Base-by-base conservation (phyloP, 495 filamentous ascomycete species). In the Daldinia grandis region DNA sequence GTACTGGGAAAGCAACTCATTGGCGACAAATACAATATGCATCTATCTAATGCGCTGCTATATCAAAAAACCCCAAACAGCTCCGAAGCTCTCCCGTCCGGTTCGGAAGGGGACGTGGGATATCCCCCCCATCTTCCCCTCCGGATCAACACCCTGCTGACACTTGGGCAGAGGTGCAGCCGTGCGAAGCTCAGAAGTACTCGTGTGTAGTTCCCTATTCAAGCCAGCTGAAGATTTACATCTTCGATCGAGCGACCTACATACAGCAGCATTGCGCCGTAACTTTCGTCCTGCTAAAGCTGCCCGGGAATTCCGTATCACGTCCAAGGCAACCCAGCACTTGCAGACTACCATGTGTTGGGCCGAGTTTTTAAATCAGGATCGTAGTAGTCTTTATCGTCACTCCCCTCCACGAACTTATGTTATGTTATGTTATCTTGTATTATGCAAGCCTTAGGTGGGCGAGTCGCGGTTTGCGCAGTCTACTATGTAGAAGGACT, bases 131-230 rank as follows among this genome's bases (percentile, higher is more conserved):
- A 35, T 64, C 53, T 62, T 51, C 61, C 58, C 65, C 58, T 59
- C 64, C 61, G 64, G 70, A 73, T 69, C 61, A 69, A 61, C 65
- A 66, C 65, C 70, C 70, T 69, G 65, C 70, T 68, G 61, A 73
- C 70, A 62, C 63, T 74, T 74, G 63, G 71, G 71, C 71, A 74
- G 71, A 70, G 59, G 62, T 74, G 71, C 71, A 74, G 66, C 59
- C 71, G 65, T 71, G 63, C 50, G 50, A 74, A 44, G 62, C 35
- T 58, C 62, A 66, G 10, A 70, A 64, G 71, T 74, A 74, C 51
- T 71, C 58, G 58, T 74, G 55, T 66, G 67, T 66, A 70, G 54
- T 67, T 69, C 66, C 66, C 58, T 70, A 60, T 69, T 60, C 67
- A 58, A 28, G 66, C 58, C 67, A 33, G 17, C 58, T 71, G 21